Evolutionary conservation across 1,284 basidiomycete genomes (phyloP).

Genomic region (Mixia osmundae): DNA sequence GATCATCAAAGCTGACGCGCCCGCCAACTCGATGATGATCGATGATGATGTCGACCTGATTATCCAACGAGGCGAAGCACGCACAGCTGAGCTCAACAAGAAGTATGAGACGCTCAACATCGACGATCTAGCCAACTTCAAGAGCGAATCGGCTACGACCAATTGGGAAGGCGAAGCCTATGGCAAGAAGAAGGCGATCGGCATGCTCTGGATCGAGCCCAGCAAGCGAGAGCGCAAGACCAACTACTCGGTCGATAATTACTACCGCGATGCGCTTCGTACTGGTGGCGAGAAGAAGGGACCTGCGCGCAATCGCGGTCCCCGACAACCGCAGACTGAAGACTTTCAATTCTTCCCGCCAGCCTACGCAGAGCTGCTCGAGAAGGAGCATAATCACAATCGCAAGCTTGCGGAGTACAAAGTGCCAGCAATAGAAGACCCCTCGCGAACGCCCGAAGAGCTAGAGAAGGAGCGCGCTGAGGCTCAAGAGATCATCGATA

Average conservation of each 20-base stretch:
- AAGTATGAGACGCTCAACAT: conserved; percentile 85
- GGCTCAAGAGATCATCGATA: conserved; percentile 48
- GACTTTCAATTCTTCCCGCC: conserved; percentile 96
- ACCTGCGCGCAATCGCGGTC: conserved; percentile 1
- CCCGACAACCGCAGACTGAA: conserved; percentile 22
- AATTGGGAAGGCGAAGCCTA: conserved; percentile 97
- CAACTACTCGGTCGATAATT: conserved; percentile 59
- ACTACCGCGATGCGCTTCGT: conserved; percentile 14
- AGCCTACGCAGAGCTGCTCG: conserved; percentile 57
- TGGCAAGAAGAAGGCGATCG: conserved; percentile 45
- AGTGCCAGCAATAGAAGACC: conserved; percentile 41
- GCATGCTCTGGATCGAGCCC: conserved; percentile 63
- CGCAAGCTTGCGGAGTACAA: too few relatives aligned
- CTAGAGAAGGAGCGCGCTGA: conserved; percentile 56
- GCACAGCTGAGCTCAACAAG: conserved; percentile 64
- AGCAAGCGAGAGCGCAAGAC: conserved; percentile 88
- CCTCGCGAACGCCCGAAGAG: conserved; percentile 53
- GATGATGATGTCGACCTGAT: conserved; percentile 89
- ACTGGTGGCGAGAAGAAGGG: conserved; percentile 30
- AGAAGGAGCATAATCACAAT: conserved; percentile 65
- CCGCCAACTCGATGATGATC: too few relatives aligned
- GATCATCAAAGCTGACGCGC: conserved; percentile 50
- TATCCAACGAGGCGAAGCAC: conserved; percentile 73
- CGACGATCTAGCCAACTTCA: conserved; percentile 93
- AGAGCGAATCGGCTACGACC: conserved; percentile 59